Evolutionary conservation across 306 rosid species (phyloP), one percentile per base, ranked within the genome.

Genomic region (Vigna angularis): DNA sequence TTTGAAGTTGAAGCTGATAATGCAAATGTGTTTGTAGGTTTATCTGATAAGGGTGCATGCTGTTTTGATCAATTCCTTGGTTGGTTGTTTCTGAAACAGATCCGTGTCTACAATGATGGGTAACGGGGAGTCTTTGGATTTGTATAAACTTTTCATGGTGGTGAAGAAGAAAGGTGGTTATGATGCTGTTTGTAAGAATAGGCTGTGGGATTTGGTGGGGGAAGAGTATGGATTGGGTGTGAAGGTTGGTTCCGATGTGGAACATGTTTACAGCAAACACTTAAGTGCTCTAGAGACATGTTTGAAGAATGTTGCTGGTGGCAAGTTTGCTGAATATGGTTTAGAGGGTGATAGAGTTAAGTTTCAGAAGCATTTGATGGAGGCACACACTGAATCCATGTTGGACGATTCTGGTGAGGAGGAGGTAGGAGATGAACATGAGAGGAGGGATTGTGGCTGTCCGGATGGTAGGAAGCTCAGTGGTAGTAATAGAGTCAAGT

Each of bases 121-220:
- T 75, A 66, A 77, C 73, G 91, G 90, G 77, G 84, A 81, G 48
- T 26, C 77, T 1, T 85, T 88, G 59, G 90, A 89, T 83, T 90
- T 92, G 89, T 85, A 87, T 72, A 87, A 87, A 88, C 90, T 95
- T 8, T 92, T 88, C 69, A 65, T 82, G 88, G 88, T 79, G 73
- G 97, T 92, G 75, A 89, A 89, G 79, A 85, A 82, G 65, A 87
- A 88, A 55, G 98, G 98, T 77, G 98, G 98, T 30, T 91, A 79
- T 74, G 85, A 82, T 30, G 78, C 72, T 51, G 81, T 82, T 14
- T 75, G 85, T 66, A 76, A 80, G 50, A 72, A 75, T 15, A 22
- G 49, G 61, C 18, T 75, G 69, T 82, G 85, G 85, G 85, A 82
- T 82, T 82, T 82, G 81, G 85, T 82, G 11, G 85, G 81, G 36